Base-by-base conservation (phyloP, 805 yeast genomes). In the Kluyveromyces dobzhanskii region DNA sequence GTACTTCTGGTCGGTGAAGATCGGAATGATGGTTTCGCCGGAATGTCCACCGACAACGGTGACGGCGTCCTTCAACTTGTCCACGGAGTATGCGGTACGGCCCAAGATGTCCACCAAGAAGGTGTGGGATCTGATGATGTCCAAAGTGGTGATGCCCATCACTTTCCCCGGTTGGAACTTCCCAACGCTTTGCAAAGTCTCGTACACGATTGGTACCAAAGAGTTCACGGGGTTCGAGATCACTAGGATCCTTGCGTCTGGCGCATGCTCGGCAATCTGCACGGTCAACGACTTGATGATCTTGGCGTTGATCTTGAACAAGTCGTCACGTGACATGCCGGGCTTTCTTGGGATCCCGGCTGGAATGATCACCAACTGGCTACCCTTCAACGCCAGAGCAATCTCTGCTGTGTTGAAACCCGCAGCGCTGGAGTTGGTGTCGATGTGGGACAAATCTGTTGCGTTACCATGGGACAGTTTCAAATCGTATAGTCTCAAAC, bases 261-360 rank as follows among this genome's bases (percentile, higher is more conserved):
- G 88, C 40, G 78, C 73, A 62, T 69, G 59, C 30, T 72, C 75
- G 41, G 85, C 87, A 54, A 73, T 73, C 41, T 78, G 76, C 62
- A 75, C 69, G 53, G 85, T 85, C 62, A 82, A 71, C 61, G 78
- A 82, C 65, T 84, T 73, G 43, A 82, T 86, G 63, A 82, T 82
- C 24, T 84, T 79, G 30, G 90, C 92, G 57, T 82, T 82, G 66
- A 85, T 80, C 68, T 78, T 78, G 74, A 82, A 82, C 61, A 82
- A 71, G 62, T 82, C 92, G 62, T 81, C 90, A 67, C 92, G 75
- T 51, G 90, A 78, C 90, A 82, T 82, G 55, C 92, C 92, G 47
- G 88, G 88, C 65, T 82, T 82, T 70, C 92, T 76, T 62, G 92
- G 90, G 44, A 82, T 86, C 68, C 92, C 92, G 32, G 92, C 92